Evolutionary conservation across 768 basidiomycete species (phyloP).

Genomic region (Hortiboletus campestris): DNA sequence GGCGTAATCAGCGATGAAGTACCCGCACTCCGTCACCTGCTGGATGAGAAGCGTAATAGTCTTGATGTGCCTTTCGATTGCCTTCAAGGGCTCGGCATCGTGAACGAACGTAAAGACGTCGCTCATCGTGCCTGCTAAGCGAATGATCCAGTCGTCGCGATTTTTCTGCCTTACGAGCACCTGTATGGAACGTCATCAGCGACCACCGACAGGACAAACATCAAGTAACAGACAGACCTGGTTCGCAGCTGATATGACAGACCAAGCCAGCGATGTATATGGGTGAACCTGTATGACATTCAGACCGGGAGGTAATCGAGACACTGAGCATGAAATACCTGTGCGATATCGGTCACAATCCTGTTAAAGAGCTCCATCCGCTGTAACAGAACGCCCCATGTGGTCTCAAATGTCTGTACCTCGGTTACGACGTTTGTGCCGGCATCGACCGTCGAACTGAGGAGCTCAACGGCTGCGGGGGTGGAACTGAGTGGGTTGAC

Average conservation of each 20-base stretch:
- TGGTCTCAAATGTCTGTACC: not conserved
- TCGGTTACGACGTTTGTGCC: not conserved
- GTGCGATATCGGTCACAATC: not conserved
- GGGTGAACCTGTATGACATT: slow-evolving; percentile 1
- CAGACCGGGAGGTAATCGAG: not conserved
- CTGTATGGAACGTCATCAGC: no score
- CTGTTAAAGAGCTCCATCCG: not conserved
- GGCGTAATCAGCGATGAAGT: slow-evolving; percentile 1
- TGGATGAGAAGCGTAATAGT: not conserved
- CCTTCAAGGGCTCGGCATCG: not conserved
- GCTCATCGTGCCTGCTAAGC: not conserved
- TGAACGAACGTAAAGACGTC: not conserved
- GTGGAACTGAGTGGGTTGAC: not conserved
- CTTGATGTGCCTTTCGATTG: not conserved
- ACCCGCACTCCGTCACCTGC: not conserved
- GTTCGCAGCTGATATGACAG: no score
- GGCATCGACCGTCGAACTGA: not conserved
- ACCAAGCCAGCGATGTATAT: not conserved
- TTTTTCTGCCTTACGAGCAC: not conserved
- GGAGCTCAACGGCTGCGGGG: not conserved
- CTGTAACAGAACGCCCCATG: not conserved
- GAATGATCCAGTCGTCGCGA: not conserved
- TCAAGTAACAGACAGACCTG: no score
- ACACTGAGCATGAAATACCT: not conserved
- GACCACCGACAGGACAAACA: no score